A percentile compares a stretch with the other conserved stretches of the same genome.
Evolutionary conservation across 1,284 basidiomycete species (phyloP).

Genomic region (Leccinum pallidistipes): DNA sequence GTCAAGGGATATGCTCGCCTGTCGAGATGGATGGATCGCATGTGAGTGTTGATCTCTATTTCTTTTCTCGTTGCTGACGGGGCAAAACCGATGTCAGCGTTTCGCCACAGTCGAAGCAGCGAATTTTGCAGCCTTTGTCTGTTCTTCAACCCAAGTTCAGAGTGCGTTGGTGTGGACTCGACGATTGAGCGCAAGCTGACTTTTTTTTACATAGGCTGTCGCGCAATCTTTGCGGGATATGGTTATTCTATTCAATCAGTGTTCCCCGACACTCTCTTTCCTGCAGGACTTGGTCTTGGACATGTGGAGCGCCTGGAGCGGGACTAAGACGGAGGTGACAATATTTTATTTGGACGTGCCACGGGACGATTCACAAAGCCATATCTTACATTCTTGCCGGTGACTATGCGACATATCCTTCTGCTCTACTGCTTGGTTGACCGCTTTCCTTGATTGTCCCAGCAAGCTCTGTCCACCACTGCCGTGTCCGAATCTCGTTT

Average conservation of each 20-base stretch:
- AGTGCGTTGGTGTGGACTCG: not conserved
- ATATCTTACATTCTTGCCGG: no score
- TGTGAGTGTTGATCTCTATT: conserved; percentile 30
- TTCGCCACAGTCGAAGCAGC: conserved; percentile 85
- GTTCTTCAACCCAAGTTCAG: not conserved
- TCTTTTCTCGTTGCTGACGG: not conserved
- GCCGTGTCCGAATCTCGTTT: no score
- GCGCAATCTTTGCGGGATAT: not conserved
- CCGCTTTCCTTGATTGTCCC: no score
- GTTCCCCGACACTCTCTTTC: not conserved
- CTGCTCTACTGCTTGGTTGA: no score
- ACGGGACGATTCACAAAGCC: no score
- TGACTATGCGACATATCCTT: no score
- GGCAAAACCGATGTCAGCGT: conserved; percentile 49
- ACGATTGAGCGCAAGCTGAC: not conserved
- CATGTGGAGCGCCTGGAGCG: no score
- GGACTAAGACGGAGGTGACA: no score
- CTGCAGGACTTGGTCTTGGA: no score
- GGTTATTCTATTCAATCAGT: not conserved
- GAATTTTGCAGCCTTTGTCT: conserved; percentile 87
- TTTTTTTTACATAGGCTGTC: not conserved
- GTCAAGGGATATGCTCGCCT: conserved; percentile 91
- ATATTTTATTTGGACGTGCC: no score
- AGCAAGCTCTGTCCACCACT: no score
- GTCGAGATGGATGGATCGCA: conserved; percentile 93